phyloP scores from a whole-genome alignment of 23 red algal genomes.

The Gracilariopsis chorda region DNA sequence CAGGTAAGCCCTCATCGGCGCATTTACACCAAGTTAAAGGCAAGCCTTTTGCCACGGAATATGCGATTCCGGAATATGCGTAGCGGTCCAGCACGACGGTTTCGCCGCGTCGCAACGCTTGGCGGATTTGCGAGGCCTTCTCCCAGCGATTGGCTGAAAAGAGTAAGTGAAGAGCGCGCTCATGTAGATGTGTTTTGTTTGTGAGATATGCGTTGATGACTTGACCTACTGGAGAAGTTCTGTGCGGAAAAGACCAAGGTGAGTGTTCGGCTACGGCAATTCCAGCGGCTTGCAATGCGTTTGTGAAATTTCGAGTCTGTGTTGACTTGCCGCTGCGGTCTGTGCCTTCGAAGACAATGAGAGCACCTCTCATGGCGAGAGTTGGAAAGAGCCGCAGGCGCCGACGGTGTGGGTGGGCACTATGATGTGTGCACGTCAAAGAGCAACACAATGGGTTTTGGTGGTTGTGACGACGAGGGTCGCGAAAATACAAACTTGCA shows the following conservation, averaged over 20 bases:
- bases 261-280: not conserved
- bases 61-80: conserved; percentile 90
- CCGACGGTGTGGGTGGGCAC: too few relatives aligned
- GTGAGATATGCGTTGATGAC: conserved; percentile 66
- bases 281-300: conserved; percentile 27
- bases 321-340: conserved; percentile 95
- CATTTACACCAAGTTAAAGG: conserved; percentile 67
- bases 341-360: conserved; percentile 89
- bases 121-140: conserved; percentile 31
- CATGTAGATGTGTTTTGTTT: conserved; percentile 11
- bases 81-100: conserved; percentile 87
- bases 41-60: conserved; percentile 72
- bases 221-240: conserved; percentile 65
- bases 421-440: too few relatives aligned
- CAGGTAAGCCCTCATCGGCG: conserved; percentile 71
- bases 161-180: conserved; percentile 72
- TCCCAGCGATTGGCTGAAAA: conserved; percentile 98
- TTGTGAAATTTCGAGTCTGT: conserved; percentile 47
- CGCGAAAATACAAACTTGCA: not conserved
- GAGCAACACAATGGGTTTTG: not conserved
- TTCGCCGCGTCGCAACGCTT: conserved; percentile 28
- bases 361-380: conserved; percentile 53
- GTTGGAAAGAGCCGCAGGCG: too few relatives aligned
- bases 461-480: not conserved
- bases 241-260: conserved; percentile 87